Percentiles rank a stretch among this genome's conserved stretches.
Evolutionary conservation across 352 stramenopile genomes (phyloP).

Genomic region (Ophiocytium majus): DNA sequence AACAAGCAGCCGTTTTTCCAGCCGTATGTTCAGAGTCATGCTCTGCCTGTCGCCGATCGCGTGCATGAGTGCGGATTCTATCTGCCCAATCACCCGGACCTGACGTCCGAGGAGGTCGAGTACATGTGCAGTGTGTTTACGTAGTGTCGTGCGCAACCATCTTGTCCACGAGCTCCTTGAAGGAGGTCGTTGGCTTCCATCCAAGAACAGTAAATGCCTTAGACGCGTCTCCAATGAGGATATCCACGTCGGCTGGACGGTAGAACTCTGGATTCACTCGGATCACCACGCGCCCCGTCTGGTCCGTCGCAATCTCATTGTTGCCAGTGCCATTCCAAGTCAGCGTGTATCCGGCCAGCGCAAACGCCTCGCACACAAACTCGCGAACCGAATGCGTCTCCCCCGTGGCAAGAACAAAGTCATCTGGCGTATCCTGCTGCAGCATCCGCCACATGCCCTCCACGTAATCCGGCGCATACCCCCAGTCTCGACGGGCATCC

Average conservation of each 20-base stretch:
- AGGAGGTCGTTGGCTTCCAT: constrained; percentile 84
- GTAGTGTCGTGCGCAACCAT: constrained; percentile 90
- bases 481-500: constrained; percentile 96
- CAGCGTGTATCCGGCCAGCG: constrained; percentile 76
- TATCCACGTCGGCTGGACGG: constrained; percentile 94
- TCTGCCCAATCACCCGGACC: too few relatives aligned
- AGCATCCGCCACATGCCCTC: constrained; percentile 99
- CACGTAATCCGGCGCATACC: constrained; percentile 96
- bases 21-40: too few relatives aligned
- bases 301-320: constrained; percentile 80
- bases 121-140: too few relatives aligned
- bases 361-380: constrained; percentile 84
- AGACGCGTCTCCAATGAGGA: constrained; percentile 69
- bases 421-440: constrained; percentile 73
- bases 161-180: constrained; percentile 87
- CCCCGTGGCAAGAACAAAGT: constrained; percentile 88
- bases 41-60: too few relatives aligned
- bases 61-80: too few relatives aligned
- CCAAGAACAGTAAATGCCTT: constrained; percentile 84
- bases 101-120: too few relatives aligned
- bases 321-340: constrained; percentile 82
- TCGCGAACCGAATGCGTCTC: constrained; percentile 94
- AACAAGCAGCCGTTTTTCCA: too few relatives aligned
- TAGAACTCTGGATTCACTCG: constrained; percentile 94
- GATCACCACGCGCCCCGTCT: constrained; percentile 77